A percentile compares a stretch with the other conserved stretches of the same genome.
phyloP scores from a whole-genome alignment of 2,329 filamentous ascomycete genomes.

The Nigrospora osmanthi region DNA sequence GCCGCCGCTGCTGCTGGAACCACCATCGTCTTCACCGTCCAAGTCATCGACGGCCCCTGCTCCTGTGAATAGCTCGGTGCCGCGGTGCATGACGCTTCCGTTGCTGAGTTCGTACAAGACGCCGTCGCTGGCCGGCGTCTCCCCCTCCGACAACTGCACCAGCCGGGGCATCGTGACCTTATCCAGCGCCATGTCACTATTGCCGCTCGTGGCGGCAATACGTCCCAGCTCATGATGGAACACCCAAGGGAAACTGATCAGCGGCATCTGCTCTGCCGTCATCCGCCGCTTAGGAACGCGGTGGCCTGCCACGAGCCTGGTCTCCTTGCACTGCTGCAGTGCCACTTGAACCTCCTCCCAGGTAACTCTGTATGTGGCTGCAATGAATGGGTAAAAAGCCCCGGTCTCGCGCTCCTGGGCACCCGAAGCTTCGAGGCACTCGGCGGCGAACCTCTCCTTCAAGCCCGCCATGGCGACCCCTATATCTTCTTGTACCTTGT shows the following conservation, averaged over 20 bases:
- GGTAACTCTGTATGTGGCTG: constrained; percentile 84
- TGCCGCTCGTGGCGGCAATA: constrained; percentile 43
- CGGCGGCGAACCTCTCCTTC: constrained; percentile 59
- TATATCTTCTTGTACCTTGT: constrained; percentile 81
- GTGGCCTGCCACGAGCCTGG: constrained; percentile 25
- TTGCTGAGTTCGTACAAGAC: background rate
- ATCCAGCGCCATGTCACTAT: constrained; percentile 22
- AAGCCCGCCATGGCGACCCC: constrained; percentile 59
- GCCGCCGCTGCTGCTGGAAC: no score
- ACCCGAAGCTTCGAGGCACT: constrained; percentile 59
- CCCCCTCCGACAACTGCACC: constrained; percentile 6
- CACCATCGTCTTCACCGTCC: background rate
- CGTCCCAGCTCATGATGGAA: constrained; percentile 66
- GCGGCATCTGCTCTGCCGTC: constrained; percentile 52
- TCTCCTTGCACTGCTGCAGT: constrained; percentile 32
- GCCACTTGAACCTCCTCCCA: constrained; percentile 59
- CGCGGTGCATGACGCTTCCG: constrained; percentile 1
- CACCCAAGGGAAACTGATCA: constrained; percentile 93
- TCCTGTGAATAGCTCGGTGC: background rate
- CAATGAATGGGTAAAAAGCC: constrained; percentile 62
- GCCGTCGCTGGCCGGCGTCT: no score
- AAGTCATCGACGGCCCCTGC: constrained; percentile 5
- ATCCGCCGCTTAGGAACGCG: constrained; percentile 26
- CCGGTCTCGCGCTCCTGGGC: constrained; percentile 46
- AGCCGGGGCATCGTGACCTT: constrained; percentile 10